Evolutionary conservation across 148 eudicot genomes (phyloP).

Genomic region (Fagopyrum esculentum): DNA sequence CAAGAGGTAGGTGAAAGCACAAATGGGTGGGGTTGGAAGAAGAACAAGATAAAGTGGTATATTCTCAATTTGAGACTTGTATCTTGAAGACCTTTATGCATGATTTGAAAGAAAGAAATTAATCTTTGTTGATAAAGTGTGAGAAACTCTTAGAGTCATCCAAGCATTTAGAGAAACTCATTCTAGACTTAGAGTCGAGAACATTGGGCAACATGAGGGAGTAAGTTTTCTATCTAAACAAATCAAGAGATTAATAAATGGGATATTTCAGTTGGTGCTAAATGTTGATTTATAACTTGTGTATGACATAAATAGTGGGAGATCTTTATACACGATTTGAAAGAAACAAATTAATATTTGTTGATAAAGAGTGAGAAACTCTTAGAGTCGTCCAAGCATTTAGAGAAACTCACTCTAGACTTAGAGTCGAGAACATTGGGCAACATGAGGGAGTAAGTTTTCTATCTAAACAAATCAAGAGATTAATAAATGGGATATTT

Average conservation of each 20-base stretch:
- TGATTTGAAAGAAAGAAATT: slow-evolving; percentile 18
- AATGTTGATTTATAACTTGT: slow-evolving; percentile 30
- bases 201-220: slow-evolving; percentile 42
- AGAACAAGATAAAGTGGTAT: slow-evolving; percentile 42
- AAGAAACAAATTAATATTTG: slow-evolving; percentile 24
- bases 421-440: slow-evolving; percentile 42
- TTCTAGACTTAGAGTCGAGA: slow-evolving; percentile 46
- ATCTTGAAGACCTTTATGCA: slow-evolving; percentile 43
- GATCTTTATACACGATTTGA: slow-evolving; percentile 36
- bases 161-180: slow-evolving; percentile 47
- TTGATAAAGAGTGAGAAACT: slow-evolving; percentile 50
- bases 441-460: slow-evolving; percentile 47
- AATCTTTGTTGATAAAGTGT: slow-evolving; percentile 41
- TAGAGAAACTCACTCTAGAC: slow-evolving; percentile 48
- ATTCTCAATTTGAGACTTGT: slow-evolving; percentile 73
- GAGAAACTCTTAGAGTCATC: slow-evolving; percentile 62
- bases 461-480: slow-evolving; percentile 42
- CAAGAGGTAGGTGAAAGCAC: slow-evolving; percentile 40
- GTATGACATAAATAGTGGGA: slow-evolving; percentile 28
- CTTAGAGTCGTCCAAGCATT: slow-evolving; percentile 49
- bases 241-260: slow-evolving; percentile 37
- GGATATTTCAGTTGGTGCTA: slow-evolving; percentile 50
- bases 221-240: slow-evolving; percentile 49
- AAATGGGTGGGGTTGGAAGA: slow-evolving; percentile 40
- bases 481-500: slow-evolving; percentile 44